These are phyloP conservation scores for Yamagishiella unicocca DNA, from an alignment of 139 green algal genomes.

Conservation along the genomic window DNA sequence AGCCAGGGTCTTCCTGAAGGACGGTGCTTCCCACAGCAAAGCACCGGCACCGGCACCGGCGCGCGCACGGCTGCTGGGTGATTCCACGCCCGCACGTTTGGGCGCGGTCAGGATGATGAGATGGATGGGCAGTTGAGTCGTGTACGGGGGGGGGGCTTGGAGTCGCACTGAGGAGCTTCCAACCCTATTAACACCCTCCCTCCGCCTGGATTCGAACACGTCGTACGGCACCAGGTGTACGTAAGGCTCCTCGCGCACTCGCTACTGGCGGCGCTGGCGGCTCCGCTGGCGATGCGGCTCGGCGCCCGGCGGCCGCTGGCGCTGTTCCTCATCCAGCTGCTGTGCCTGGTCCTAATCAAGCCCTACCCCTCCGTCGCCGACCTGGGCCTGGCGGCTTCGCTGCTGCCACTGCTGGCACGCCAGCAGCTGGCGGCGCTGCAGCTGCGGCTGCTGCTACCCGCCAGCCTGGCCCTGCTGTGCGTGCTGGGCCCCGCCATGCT, in stretches of 20 bases:
- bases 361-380: conserved; percentile 77
- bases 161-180: too few relatives aligned
- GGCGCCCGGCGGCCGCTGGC: conserved; percentile 63
- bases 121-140: too few relatives aligned
- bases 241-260: conserved; percentile 67
- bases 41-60: too few relatives aligned
- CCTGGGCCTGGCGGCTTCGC: conserved; percentile 64
- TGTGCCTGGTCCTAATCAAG: conserved; percentile 68
- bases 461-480: conserved; percentile 67
- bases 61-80: too few relatives aligned
- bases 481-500: conserved; percentile 76
- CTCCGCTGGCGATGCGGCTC: conserved; percentile 74
- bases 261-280: conserved; percentile 51
- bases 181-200: too few relatives aligned
- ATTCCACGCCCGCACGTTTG: too few relatives aligned
- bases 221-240: conserved; percentile 27
- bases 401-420: conserved; percentile 65
- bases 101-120: too few relatives aligned
- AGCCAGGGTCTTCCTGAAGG: too few relatives aligned
- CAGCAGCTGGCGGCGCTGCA: conserved; percentile 45
- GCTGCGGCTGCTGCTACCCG: conserved; percentile 65
- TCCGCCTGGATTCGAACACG: too few relatives aligned
- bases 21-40: too few relatives aligned
- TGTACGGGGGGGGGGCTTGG: too few relatives aligned
- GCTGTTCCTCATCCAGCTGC: conserved; percentile 60